phyloP scores from a whole-genome alignment of 1,284 basidiomycete genomes.

The Meira miltonrushii region DNA sequence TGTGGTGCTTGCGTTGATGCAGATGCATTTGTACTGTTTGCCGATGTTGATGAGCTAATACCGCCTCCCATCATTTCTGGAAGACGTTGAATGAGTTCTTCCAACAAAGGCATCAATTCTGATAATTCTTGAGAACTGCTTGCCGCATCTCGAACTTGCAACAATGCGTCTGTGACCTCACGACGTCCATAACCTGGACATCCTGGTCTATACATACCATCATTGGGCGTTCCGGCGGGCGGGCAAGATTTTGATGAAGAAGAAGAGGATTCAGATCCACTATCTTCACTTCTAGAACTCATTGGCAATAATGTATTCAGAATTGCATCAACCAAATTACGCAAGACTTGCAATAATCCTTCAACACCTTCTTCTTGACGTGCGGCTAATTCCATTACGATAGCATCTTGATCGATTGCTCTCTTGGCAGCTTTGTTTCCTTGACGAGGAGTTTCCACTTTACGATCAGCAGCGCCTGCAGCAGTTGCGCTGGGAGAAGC shows the following conservation, averaged over 20 bases:
- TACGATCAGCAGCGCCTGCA: neutral
- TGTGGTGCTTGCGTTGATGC: conserved; percentile 13
- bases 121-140: conserved; percentile 19
- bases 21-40: conserved; percentile 17
- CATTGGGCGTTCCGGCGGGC: conserved; percentile 28
- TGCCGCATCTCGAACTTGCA: conserved; percentile 18
- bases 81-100: conserved; percentile 27
- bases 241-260: conserved; percentile 19
- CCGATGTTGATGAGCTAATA: conserved; percentile 13
- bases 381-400: neutral
- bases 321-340: conserved; percentile 31
- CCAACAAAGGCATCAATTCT: conserved; percentile 26
- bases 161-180: conserved; percentile 15
- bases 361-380: conserved; percentile 22
- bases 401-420: too few species aligned
- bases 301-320: conserved; percentile 38
- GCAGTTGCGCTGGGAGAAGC: too few species aligned
- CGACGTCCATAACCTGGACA: conserved; percentile 40
- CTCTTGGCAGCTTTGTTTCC: conserved; percentile 15
- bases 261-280: conserved; percentile 6
- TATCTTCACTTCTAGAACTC: conserved; percentile 22
- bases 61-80: conserved; percentile 21
- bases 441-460: conserved; percentile 14
- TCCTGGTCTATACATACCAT: conserved; percentile 36
- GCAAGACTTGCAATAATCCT: conserved; percentile 27